A percentile compares a stretch with the other conserved stretches of the same genome.
These are phyloP conservation scores for Amorphotheca resinae DNA, from an alignment of 495 filamentous ascomycete species.

Conservation along the genomic window DNA sequence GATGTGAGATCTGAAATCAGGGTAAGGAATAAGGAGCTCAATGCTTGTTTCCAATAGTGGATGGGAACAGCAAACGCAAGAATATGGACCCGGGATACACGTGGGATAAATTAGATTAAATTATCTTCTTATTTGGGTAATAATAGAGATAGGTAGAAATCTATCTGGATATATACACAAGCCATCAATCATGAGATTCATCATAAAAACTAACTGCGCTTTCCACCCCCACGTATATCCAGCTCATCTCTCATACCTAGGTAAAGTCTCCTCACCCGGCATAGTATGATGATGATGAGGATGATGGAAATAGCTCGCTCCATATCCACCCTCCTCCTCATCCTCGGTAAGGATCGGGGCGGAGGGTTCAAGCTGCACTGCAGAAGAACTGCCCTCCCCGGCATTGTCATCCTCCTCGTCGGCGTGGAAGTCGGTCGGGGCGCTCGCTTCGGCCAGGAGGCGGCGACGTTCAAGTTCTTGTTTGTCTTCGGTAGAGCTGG, in stretches of 20 bases:
- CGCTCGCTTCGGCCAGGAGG: slow-evolving; percentile 58
- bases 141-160: too few species aligned
- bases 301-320: slow-evolving; percentile 23
- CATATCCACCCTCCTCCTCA: slow-evolving; percentile 50
- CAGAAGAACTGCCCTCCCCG: slow-evolving; percentile 10
- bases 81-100: too few species aligned
- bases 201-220: background rate
- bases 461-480: slow-evolving; percentile 69
- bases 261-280: slow-evolving; percentile 34
- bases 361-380: slow-evolving; percentile 32
- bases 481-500: slow-evolving; percentile 58
- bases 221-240: background rate
- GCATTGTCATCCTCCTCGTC: slow-evolving; percentile 28
- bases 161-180: background rate
- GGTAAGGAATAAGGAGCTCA: too few species aligned
- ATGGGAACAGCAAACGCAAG: too few species aligned
- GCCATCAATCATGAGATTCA: background rate
- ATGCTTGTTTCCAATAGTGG: too few species aligned
- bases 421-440: slow-evolving; percentile 42
- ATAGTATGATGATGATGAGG: slow-evolving; percentile 9
- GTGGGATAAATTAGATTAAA: too few species aligned
- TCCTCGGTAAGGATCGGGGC: slow-evolving; percentile 57
- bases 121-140: too few species aligned
- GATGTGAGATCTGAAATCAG: too few species aligned
- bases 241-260: slow-evolving; percentile 30